Evolutionary conservation across 176 grass and related monocot genomes (phyloP).

Genomic region (Oryza punctata): DNA sequence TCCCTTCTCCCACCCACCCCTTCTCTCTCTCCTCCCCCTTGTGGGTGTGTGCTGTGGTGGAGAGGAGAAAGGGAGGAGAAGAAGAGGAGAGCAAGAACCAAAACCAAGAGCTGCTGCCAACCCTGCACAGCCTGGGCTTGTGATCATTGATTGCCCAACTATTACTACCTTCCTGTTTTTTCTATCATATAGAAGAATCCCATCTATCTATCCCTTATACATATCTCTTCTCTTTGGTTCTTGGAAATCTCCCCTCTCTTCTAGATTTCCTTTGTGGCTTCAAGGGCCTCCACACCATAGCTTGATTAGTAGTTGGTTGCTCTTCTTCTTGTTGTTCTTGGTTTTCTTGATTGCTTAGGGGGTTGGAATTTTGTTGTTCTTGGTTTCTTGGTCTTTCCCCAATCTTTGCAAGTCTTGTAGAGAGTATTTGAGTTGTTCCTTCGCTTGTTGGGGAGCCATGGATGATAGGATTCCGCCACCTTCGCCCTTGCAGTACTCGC

Average conservation of each 20-base stretch:
- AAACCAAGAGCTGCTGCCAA: constrained; percentile 50
- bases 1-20: constrained; percentile 48
- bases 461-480: constrained; percentile 83
- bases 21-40: constrained; percentile 27
- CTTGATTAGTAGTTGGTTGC: constrained; percentile 33
- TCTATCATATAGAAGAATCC: constrained; percentile 46
- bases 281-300: constrained; percentile 30
- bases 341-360: constrained; percentile 41
- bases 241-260: constrained; percentile 34
- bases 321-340: constrained; percentile 32
- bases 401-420: constrained; percentile 38
- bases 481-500: constrained; percentile 85
- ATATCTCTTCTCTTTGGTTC: constrained; percentile 27
- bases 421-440: constrained; percentile 7
- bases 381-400: constrained; percentile 8
- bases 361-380: constrained; percentile 36
- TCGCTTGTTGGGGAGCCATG: constrained; percentile 55
- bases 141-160: constrained; percentile 53
- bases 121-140: constrained; percentile 56
- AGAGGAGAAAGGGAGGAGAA: constrained; percentile 14
- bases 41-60: constrained; percentile 44
- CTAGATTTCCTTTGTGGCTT: constrained; percentile 47
- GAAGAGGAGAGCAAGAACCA: constrained; percentile 48
- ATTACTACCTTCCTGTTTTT: constrained; percentile 65
- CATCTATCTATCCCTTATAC: constrained; percentile 52